Percentiles rank a stretch among this genome's conserved stretches.
Evolutionary conservation across 306 rosid genomes (phyloP).

Genomic region (Begonia peltatifolia): DNA sequence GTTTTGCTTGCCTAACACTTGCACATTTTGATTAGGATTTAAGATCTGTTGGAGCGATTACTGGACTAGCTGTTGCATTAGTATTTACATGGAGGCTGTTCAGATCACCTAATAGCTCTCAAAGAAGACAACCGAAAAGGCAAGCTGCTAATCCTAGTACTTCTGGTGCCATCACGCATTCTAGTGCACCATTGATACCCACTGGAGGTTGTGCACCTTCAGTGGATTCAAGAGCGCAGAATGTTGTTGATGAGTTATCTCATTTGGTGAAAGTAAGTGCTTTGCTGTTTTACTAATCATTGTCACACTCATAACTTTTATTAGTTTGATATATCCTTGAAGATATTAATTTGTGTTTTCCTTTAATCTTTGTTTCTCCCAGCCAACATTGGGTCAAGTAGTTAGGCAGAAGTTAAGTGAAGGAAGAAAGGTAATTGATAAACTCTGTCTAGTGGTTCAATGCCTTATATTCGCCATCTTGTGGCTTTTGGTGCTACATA

Average conservation of each 20-base stretch:
- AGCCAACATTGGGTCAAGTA: slow-evolving; percentile 87
- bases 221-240: slow-evolving; percentile 58
- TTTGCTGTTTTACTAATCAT: neutral
- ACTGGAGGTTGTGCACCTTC: slow-evolving; percentile 28
- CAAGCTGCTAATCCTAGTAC: slow-evolving; percentile 51
- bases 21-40: slow-evolving; percentile 30
- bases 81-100: slow-evolving; percentile 87
- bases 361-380: slow-evolving; percentile 12
- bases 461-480: neutral
- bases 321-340: neutral
- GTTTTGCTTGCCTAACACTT: too few species aligned
- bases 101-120: slow-evolving; percentile 50
- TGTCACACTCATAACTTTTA: too few species aligned
- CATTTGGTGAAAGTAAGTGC: slow-evolving; percentile 56
- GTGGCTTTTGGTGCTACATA: too few species aligned
- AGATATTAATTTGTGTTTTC: slow-evolving; percentile 10
- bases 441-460: slow-evolving; percentile 2
- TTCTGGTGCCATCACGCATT: slow-evolving; percentile 33
- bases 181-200: slow-evolving; percentile 23
- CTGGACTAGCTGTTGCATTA: slow-evolving; percentile 79
- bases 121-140: slow-evolving; percentile 58
- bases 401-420: slow-evolving; percentile 85
- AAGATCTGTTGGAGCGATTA: slow-evolving; percentile 73
- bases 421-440: slow-evolving; percentile 76
- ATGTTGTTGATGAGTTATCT: slow-evolving; percentile 56